A percentile compares a stretch with the other conserved stretches of the same genome.
phyloP scores from a whole-genome alignment of 2,329 filamentous ascomycete genomes.

The Penicillium capsulatum region DNA sequence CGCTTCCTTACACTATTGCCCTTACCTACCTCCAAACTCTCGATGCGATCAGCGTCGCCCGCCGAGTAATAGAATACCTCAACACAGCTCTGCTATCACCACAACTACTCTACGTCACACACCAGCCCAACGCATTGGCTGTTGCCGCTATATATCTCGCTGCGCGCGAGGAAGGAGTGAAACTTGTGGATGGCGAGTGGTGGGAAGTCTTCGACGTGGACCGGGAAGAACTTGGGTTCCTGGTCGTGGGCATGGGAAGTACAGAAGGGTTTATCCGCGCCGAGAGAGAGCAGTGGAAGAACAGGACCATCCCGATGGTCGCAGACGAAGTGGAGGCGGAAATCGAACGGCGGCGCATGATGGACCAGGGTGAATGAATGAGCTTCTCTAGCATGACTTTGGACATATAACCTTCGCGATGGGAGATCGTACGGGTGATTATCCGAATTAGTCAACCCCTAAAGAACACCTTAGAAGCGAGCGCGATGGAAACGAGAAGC shows the following conservation, averaged over 20 bases:
- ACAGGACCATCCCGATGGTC: constrained; percentile 54
- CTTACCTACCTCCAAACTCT: constrained; percentile 91
- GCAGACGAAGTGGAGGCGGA: constrained; percentile 57
- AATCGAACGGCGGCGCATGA: constrained; percentile 50
- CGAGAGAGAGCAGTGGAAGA: constrained; percentile 56
- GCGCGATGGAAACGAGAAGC: too few species aligned
- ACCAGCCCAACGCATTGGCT: constrained; percentile 81
- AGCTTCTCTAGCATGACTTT: background rate
- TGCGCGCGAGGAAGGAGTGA: constrained; percentile 68
- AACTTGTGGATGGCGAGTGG: constrained; percentile 81
- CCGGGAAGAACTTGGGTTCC: constrained; percentile 85
- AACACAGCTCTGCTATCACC: constrained; percentile 82
- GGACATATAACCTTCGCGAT: background rate
- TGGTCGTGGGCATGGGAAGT: constrained; percentile 81
- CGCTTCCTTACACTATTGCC: constrained; percentile 78
- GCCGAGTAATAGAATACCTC: constrained; percentile 69
- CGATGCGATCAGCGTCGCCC: constrained; percentile 63
- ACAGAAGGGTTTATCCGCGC: constrained; percentile 64
- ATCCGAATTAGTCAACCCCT: too few species aligned
- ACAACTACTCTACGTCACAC: constrained; percentile 84
- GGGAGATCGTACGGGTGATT: too few species aligned
- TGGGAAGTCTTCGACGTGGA: constrained; percentile 99
- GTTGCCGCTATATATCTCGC: constrained; percentile 89
- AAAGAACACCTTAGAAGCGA: too few species aligned
- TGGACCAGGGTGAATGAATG: constrained; percentile 39